Conservation (phyloP, 345 rosid species). For the Salix suchowensis region DNA sequence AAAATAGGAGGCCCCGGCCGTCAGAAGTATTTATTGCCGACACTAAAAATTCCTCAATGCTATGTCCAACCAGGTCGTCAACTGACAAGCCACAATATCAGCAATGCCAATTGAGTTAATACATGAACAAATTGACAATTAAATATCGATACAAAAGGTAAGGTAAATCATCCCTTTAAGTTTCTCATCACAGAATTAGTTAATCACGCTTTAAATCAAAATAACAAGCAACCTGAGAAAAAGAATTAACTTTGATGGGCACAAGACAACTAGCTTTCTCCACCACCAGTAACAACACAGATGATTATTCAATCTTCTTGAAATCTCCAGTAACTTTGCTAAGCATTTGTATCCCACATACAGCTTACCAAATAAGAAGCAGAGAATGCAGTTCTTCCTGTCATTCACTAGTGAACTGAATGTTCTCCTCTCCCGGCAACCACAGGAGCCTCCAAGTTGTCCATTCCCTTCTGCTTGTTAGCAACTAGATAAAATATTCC, state of each 20-base stretch:
- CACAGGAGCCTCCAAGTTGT: constrained; percentile 6
- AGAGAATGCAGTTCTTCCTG: constrained; percentile 14
- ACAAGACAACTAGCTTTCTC: constrained; percentile 8
- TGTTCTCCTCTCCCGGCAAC: constrained; percentile 10
- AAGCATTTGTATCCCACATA: background rate
- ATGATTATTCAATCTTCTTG: constrained; percentile 10
- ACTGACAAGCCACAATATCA: background rate
- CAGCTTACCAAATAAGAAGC: constrained; percentile 4
- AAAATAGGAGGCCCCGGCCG: background rate
- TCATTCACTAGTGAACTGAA: constrained; percentile 9
- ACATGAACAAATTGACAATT: background rate
- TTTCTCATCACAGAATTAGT: constrained; percentile 4
- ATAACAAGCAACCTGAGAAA: constrained; percentile 7
- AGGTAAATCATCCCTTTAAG: background rate
- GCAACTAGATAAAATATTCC: background rate
- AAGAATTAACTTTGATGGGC: constrained; percentile 8
- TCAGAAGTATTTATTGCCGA: background rate
- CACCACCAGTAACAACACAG: constrained; percentile 19
- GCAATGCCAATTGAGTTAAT: background rate
- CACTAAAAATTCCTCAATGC: background rate
- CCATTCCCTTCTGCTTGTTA: constrained; percentile 15
- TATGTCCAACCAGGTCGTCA: background rate
- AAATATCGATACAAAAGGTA: background rate
- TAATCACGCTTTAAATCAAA: constrained; percentile 11
- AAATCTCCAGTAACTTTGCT: constrained; percentile 7